Evolutionary conservation across 31 red algal species (phyloP).

Genomic region (Asparagopsis taxiformis): DNA sequence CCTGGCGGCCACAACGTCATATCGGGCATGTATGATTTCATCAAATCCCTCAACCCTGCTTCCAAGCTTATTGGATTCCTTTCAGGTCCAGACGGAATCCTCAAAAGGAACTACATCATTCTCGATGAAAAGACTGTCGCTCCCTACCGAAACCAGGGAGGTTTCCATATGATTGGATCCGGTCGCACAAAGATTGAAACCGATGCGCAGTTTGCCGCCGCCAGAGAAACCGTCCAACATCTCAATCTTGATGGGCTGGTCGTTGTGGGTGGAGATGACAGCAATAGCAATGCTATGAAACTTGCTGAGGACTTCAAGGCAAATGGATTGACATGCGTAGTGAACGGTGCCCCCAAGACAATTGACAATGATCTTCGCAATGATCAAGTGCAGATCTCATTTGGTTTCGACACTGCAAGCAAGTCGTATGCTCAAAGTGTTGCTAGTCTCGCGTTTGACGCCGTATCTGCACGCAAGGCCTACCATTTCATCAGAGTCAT

Average conservation of each 20-base stretch:
- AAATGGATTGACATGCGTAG: slow-evolving; percentile 63
- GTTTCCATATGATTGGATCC: slow-evolving; percentile 97
- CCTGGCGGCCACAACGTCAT: slow-evolving; percentile 99
- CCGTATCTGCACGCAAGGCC: slow-evolving; percentile 89
- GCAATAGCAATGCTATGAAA: slow-evolving; percentile 95
- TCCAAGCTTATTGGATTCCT: slow-evolving; percentile 87
- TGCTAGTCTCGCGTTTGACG: slow-evolving; percentile 88
- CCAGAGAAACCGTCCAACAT: slow-evolving; percentile 56
- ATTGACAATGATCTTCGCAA: slow-evolving; percentile 97
- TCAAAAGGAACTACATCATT: slow-evolving; percentile 60
- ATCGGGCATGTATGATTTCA: slow-evolving; percentile 82
- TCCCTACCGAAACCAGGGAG: slow-evolving; percentile 90
- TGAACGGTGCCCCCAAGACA: slow-evolving; percentile 96
- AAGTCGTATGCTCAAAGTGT: slow-evolving; percentile 89
- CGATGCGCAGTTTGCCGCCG: slow-evolving; percentile 82
- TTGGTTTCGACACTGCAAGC: slow-evolving; percentile 97
- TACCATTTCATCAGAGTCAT: slow-evolving; percentile 97
- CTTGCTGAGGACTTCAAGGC: slow-evolving; percentile 91
- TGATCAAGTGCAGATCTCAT: slow-evolving; percentile 84
- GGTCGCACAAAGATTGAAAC: slow-evolving; percentile 99
- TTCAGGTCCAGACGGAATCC: slow-evolving; percentile 81
- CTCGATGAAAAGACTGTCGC: slow-evolving; percentile 67
- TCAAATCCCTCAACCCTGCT: slow-evolving; percentile 65
- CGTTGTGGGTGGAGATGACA: slow-evolving; percentile 96
- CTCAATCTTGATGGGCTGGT: slow-evolving; percentile 93